Conservation (phyloP, 805 yeast genomes). For the Kodamaea sagamina region DNA sequence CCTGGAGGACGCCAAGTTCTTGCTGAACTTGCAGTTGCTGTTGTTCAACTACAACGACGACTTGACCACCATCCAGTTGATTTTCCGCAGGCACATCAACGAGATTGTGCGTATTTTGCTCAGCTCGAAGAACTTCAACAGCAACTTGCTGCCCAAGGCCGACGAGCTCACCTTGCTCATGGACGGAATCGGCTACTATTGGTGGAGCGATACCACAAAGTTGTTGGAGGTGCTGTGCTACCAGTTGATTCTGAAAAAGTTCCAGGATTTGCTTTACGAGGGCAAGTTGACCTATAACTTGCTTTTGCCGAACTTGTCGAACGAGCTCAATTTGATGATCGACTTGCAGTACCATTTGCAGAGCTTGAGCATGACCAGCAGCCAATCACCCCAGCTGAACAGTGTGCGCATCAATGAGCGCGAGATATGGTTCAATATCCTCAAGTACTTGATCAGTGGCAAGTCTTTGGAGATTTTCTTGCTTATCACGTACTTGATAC, state of each 20-base stretch:
- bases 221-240: conserved; percentile 44
- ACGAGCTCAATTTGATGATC: conserved; percentile 44
- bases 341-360: conserved; percentile 46
- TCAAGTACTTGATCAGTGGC: conserved; percentile 45
- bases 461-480: conserved; percentile 42
- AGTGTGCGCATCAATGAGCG: conserved; percentile 23
- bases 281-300: conserved; percentile 36
- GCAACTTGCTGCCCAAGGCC: conserved; percentile 18
- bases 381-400: conserved; percentile 12
- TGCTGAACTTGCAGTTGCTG: conserved; percentile 44
- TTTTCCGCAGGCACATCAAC: conserved; percentile 46
- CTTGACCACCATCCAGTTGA: conserved; percentile 45
- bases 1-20: conserved; percentile 46
- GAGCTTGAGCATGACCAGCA: conserved; percentile 28
- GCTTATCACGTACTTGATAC: conserved; percentile 42
- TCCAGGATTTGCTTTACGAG: conserved; percentile 34
- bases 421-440: conserved; percentile 44
- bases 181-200: conserved; percentile 46
- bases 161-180: conserved; percentile 29
- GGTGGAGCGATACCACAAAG: conserved; percentile 45
- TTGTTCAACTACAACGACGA: conserved; percentile 49
- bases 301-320: conserved; percentile 36
- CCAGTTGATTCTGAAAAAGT: conserved; percentile 37
- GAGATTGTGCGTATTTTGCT: conserved; percentile 42
- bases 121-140: conserved; percentile 39